Evolutionary conservation across 305 asterid species (phyloP), one percentile per base, ranked within the genome.

Genomic region (Lippia alba): DNA sequence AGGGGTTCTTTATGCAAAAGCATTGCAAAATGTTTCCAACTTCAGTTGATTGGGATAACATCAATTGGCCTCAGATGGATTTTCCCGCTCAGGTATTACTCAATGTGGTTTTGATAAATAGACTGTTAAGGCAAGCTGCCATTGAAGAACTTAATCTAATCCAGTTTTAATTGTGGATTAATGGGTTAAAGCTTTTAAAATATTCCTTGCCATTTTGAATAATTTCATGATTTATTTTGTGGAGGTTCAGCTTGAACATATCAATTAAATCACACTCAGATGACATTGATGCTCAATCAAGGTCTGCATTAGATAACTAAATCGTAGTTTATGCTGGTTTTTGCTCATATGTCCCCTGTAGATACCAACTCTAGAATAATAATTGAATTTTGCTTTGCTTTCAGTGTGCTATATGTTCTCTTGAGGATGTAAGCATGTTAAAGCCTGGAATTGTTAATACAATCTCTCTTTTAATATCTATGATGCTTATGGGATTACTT

Each of bases 11-110:
- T 75, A 82, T 85, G 96, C 97, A 94, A 84, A 94, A 74, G 81
- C 96, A 94, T 83, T 94, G 91, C 78, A 91, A 94, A 83, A 89
- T 94, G 96, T 94, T 94, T 84, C 97, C 99, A 55, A 97, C 99
- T 59, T 80, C 97, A 57, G 97, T 91, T 36, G 80, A 94, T 74
- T 94, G 97, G 99, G 91, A 94, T 72, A 94, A 94, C 78, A 94
- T 94, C 79, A 48, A 83, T 74, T 94, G 97, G 49, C 89, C 99
- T 12, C 99, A 85, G 74, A 88, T 89, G 91, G 97, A 94, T 80
- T 94, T 89, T 64, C 97, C 99, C 50, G 89, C 91, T 76, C 99
- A 91, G 96, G 99, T 91, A 75, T 69, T 53, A 64, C 56, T 62
- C n/a, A 24, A 57, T 50, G 61, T 63, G 60, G 55, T 54, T 70